Base-by-base conservation (phyloP, 129 eudicot species). In the Lactuca saligna region DNA sequence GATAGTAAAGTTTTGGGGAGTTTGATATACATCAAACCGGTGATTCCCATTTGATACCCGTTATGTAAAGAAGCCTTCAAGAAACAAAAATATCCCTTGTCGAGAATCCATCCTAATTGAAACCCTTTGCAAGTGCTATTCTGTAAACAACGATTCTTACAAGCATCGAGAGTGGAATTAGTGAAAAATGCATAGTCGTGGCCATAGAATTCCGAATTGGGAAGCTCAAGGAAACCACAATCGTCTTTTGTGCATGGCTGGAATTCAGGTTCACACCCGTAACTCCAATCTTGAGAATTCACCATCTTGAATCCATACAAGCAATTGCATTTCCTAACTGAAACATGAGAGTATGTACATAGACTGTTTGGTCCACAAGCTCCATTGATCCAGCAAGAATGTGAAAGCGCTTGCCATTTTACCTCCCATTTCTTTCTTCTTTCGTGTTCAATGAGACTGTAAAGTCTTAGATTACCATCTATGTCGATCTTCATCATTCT, bases 341-440 rank as follows among this genome's bases (percentile, higher is more conserved):
- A 46, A 78, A 44, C 48, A 46, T 71, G 63, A 3, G 41, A 66
- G 66, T 71, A 63, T 12, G 38, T 64, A 38, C 82, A 78, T 0
- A 78, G 3, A 65, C 78, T 71, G 33, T 78, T 78, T n/a, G 69
- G 35, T 13, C 83, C 83, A 62, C 83, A 79, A 10, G 29, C 13
- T 2, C 83, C 79, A 61, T 79, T 75, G 57, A 68, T 53, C 61
- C 48, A 44, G 38, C 77, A 78, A 1, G 77, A 71, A 4, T 64
- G 63, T 13, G 61, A 35, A 9, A 38, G 8, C 8, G 71, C 73
- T 57, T 70, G 80, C 84, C 84, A 75, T 16, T 72, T 41, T 41
- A 75, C 54, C 9, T 25, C 38, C 84, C 84, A 80, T 37, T 34
- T 50, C 25, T 10, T 60, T 11, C 11, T 31, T n/a, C 69, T 41